These are phyloP conservation scores for Eruca vesicaria DNA, from an alignment of 441 rosid species.

Conservation along the genomic window DNA sequence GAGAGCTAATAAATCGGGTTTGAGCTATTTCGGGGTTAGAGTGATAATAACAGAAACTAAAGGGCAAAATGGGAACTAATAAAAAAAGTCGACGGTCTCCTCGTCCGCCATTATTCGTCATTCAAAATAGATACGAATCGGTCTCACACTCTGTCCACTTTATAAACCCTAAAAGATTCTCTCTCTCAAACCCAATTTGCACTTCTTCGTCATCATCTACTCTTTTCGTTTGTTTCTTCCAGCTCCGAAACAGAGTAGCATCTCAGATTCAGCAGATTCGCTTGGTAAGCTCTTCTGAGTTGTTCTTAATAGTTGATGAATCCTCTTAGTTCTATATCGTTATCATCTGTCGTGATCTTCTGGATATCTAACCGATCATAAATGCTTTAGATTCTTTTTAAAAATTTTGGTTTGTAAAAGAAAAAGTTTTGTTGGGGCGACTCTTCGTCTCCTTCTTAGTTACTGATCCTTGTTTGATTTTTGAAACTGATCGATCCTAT, in stretches of 20 bases:
- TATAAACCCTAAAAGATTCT: conserved; percentile 35
- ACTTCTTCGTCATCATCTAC: conserved; percentile 25
- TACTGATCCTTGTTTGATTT: neutral
- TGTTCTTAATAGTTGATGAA: neutral
- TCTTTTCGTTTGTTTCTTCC: neutral
- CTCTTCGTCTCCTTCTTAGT: neutral
- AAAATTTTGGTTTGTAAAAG: neutral
- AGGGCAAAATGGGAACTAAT: conserved; percentile 19
- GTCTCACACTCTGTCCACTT: conserved; percentile 39
- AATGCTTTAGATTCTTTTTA: conserved; percentile 14
- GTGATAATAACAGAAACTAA: neutral
- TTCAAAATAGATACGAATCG: conserved; percentile 13
- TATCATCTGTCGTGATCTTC: neutral
- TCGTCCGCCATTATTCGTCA: conserved; percentile 33
- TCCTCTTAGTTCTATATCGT: neutral
- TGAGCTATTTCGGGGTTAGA: neutral
- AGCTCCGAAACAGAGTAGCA: neutral
- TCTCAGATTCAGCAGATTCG: conserved; percentile 24
- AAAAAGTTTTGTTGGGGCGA: neutral
- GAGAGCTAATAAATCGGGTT: neutral
- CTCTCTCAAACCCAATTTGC: conserved; percentile 6
- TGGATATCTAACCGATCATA: neutral
- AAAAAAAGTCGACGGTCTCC: conserved; percentile 21
- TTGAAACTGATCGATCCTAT: neutral
- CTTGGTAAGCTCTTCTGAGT: conserved; percentile 36